Evolutionary conservation across 1,284 basidiomycete species (phyloP).

Genomic region (Puccinia triticina): DNA sequence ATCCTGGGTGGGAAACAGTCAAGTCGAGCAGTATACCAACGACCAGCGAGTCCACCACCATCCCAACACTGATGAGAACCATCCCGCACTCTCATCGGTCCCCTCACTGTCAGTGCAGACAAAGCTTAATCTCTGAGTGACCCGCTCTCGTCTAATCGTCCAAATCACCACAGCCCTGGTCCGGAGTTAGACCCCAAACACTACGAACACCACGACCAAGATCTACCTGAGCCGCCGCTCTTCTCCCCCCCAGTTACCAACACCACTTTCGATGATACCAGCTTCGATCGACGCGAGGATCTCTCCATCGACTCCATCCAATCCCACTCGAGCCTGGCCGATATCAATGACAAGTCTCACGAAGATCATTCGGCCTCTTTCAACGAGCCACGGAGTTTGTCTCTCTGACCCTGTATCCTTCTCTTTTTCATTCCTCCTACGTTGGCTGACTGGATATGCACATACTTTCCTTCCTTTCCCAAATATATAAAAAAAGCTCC

Average conservation of each 20-base stretch:
- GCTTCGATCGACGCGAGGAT: background rate
- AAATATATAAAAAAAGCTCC: slow-evolving; percentile 21
- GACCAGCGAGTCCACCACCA: background rate
- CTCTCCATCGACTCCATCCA: slow-evolving; percentile 3
- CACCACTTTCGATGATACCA: slow-evolving; percentile 12
- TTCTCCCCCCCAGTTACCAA: slow-evolving; percentile 16
- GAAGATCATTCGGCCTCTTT: background rate
- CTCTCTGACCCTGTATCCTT: background rate
- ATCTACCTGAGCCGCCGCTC: slow-evolving; percentile 2
- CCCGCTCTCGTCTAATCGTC: background rate
- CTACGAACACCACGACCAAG: background rate
- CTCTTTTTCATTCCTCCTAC: too few species aligned
- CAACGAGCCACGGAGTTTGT: slow-evolving; percentile 11
- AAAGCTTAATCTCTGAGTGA: background rate
- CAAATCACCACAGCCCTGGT: background rate
- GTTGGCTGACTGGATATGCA: background rate
- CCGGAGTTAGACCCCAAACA: slow-evolving; percentile 11
- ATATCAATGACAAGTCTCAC: background rate
- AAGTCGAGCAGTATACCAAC: background rate
- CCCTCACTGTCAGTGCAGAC: background rate
- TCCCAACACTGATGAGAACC: background rate
- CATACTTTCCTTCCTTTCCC: background rate
- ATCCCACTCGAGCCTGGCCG: background rate
- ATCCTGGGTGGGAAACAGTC: background rate
- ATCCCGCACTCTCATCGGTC: background rate